Conservation (phyloP, 805 yeast genomes). For the Candida ortonii region DNA sequence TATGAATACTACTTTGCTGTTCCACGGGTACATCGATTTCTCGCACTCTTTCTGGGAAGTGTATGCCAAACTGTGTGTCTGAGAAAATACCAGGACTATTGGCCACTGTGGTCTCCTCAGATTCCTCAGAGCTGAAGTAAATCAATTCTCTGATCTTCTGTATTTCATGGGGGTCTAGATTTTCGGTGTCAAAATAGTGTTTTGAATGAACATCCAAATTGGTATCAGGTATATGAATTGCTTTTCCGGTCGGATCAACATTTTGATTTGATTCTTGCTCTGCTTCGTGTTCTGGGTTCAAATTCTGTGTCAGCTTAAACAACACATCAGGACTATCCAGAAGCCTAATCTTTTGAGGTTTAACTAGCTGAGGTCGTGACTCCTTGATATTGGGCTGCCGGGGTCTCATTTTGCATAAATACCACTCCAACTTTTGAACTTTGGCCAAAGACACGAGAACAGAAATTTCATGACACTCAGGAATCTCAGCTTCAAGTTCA, state of each 20-base stretch:
- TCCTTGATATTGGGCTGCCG: background rate
- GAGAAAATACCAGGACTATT: too few species aligned
- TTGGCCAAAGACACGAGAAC: too few species aligned
- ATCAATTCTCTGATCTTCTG: slow-evolving; percentile 7
- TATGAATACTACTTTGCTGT: slow-evolving; percentile 9
- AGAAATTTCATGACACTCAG: too few species aligned
- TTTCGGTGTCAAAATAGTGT: slow-evolving; percentile 1
- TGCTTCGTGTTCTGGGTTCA: too few species aligned
- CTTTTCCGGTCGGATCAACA: background rate
- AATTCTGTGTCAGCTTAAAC: too few species aligned
- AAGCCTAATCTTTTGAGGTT: background rate
- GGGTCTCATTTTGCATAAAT: too few species aligned
- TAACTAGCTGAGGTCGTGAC: slow-evolving; percentile 1
- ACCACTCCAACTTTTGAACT: too few species aligned
- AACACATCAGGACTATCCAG: slow-evolving; percentile 6
- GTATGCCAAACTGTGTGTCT: too few species aligned
- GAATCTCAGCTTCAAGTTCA: too few species aligned
- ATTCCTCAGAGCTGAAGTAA: slow-evolving; percentile 2
- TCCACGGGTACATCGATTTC: slow-evolving; percentile 10
- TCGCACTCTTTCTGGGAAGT: slow-evolving; percentile 18
- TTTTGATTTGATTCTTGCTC: background rate
- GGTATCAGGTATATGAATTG: too few species aligned
- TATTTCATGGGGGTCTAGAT: slow-evolving; percentile 4
- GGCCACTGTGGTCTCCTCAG: background rate
- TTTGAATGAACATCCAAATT: too few species aligned